Conservation (phyloP, 257 asterid species). For the Solanum dulcamara region DNA sequence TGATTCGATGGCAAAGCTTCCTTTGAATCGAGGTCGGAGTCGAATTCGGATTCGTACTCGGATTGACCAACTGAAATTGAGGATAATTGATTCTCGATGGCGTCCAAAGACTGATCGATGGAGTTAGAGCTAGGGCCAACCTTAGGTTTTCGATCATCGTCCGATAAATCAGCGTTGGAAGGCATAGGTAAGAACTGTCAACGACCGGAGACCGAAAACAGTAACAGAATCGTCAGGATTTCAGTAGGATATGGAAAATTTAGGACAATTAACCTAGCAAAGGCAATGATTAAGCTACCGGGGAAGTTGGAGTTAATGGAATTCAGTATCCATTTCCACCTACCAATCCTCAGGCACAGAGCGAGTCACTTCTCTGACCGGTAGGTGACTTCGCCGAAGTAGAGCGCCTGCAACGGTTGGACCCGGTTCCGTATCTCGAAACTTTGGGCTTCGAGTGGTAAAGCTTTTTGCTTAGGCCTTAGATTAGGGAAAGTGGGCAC, state of each 20-base stretch:
- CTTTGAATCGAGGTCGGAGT: neutral
- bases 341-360: neutral
- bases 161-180: constrained; percentile 11
- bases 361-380: neutral
- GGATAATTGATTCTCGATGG: constrained; percentile 77
- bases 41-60: neutral
- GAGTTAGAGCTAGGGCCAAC: constrained; percentile 23
- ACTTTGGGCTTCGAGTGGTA: neutral
- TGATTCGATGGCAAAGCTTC: neutral
- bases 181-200: constrained; percentile 1
- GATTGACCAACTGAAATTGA: constrained; percentile 62
- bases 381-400: neutral
- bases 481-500: neutral
- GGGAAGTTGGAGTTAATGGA: neutral
- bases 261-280: neutral
- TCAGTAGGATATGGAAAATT: neutral
- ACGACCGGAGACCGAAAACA: neutral
- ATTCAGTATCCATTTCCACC: neutral
- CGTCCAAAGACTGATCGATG: constrained; percentile 88
- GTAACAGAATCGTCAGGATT: neutral
- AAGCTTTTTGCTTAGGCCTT: neutral
- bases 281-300: neutral
- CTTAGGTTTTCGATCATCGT: constrained; percentile 21
- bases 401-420: neutral
- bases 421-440: neutral